phyloP scores from a whole-genome alignment of 352 stramenopile species.

The Phytophthora crassamura region DNA sequence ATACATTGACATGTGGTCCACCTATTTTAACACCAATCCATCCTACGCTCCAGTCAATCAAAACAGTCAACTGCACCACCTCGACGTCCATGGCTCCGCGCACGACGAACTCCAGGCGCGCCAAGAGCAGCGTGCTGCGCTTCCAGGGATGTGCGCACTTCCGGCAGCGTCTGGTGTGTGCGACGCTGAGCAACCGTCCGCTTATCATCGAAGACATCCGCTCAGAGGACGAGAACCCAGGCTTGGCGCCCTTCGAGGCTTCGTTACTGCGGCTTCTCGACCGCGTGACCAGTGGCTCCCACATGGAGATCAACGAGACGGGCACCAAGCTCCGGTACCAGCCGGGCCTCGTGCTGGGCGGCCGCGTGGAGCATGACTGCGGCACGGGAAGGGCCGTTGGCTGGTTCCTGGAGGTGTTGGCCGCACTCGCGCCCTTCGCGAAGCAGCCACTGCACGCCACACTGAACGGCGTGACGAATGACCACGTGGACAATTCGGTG shows the following conservation, averaged over 20 bases:
- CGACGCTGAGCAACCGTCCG: slow-evolving; percentile 92
- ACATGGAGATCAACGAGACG: slow-evolving; percentile 99
- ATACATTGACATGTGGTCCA: too few species aligned
- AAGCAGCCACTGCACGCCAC: slow-evolving; percentile 95
- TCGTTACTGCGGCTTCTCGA: slow-evolving; percentile 97
- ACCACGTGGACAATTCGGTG: slow-evolving; percentile 90
- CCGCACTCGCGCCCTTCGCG: slow-evolving; percentile 97
- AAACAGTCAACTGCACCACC: neutral
- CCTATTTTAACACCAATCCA: neutral
- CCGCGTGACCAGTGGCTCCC: slow-evolving; percentile 96
- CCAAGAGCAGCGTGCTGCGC: slow-evolving; percentile 46
- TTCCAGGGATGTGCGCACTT: slow-evolving; percentile 93
- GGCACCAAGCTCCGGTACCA: slow-evolving; percentile 97
- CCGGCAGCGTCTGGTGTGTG: slow-evolving; percentile 93
- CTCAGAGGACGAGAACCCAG: slow-evolving; percentile 94
- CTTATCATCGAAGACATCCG: slow-evolving; percentile 97
- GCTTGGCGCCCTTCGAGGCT: slow-evolving; percentile 96
- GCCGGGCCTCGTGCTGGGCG: slow-evolving; percentile 96
- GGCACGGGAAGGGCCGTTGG: slow-evolving; percentile 91
- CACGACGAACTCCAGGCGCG: slow-evolving; percentile 16
- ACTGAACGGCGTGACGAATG: slow-evolving; percentile 97
- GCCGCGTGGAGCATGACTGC: slow-evolving; percentile 96
- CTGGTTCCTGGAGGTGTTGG: slow-evolving; percentile 98
- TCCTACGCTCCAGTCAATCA: slow-evolving; percentile 4
- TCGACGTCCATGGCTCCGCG: slow-evolving; percentile 16